Percentiles rank a stretch among this genome's conserved stretches.
These are phyloP conservation scores for Sanguinoderma infundibulare DNA, from an alignment of 1,284 basidiomycete genomes.

Conservation along the genomic window DNA sequence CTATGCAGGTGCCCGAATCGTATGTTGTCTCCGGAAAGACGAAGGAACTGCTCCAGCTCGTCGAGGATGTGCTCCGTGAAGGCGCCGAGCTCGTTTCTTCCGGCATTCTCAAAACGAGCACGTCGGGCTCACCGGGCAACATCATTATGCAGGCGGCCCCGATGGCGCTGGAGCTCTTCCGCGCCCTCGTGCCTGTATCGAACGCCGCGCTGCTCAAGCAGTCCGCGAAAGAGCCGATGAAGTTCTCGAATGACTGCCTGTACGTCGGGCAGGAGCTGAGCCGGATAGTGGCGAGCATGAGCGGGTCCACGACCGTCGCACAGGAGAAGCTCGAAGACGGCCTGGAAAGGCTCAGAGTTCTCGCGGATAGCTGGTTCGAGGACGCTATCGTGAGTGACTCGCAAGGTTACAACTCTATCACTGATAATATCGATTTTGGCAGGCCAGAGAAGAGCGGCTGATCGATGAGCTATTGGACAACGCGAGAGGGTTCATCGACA, in stretches of 20 bases:
- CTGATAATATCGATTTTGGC: neutral
- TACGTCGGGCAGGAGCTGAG: conserved; percentile 64
- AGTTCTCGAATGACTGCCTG: conserved; percentile 86
- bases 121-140: conserved; percentile 46
- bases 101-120: conserved; percentile 46
- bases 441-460: conserved; percentile 49
- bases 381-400: conserved; percentile 60
- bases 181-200: conserved; percentile 80
- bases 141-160: conserved; percentile 65
- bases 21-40: conserved; percentile 63
- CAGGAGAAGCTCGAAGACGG: conserved; percentile 57
- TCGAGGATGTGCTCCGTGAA: conserved; percentile 63
- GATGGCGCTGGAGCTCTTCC: conserved; percentile 80
- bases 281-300: conserved; percentile 38
- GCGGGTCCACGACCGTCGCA: conserved; percentile 33
- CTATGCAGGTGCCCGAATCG: conserved; percentile 45
- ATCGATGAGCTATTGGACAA: conserved; percentile 57
- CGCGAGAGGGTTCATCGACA: conserved; percentile 75
- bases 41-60: conserved; percentile 60
- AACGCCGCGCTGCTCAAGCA: conserved; percentile 57
- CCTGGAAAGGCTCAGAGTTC: conserved; percentile 48
- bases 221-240: conserved; percentile 69
- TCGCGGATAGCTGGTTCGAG: conserved; percentile 71
- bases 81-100: conserved; percentile 60
- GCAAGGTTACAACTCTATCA: neutral